A percentile compares a stretch with the other conserved stretches of the same genome.
Conservation (phyloP, 305 asterid genomes). For the Fraxinus xanthoxyloides region DNA sequence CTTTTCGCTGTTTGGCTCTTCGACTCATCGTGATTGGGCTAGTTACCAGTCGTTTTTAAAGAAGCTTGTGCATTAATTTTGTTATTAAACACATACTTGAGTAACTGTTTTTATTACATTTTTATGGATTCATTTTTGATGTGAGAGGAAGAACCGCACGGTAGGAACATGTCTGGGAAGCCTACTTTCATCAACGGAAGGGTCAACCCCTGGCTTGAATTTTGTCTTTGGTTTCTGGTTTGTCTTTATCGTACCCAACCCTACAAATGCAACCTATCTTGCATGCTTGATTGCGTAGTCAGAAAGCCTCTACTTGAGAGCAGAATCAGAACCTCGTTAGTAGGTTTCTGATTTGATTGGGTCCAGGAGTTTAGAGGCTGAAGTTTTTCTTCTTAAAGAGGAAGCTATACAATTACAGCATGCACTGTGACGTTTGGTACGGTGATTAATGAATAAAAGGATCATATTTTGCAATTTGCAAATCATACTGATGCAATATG, state of each 20-base stretch:
- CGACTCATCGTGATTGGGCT: not conserved
- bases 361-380: not conserved
- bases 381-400: not conserved
- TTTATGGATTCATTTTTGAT: not conserved
- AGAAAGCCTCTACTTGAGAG: not conserved
- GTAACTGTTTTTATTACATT: not conserved
- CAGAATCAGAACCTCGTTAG: not conserved
- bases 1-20: not conserved
- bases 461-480: not conserved
- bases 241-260: not conserved
- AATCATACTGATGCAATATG: not conserved
- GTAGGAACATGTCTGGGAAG: not conserved
- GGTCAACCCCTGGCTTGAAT: not conserved
- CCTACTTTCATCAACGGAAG: not conserved
- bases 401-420: not conserved
- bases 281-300: not conserved
- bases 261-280: not conserved
- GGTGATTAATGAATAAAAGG: not conserved
- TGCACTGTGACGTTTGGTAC: not conserved
- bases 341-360: not conserved
- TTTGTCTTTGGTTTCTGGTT: not conserved
- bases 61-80: not conserved
- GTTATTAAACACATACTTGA: not conserved
- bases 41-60: not conserved
- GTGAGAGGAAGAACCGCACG: not conserved